Base-by-base conservation (phyloP, 495 filamentous ascomycete species). In the Patellaria atrata region DNA sequence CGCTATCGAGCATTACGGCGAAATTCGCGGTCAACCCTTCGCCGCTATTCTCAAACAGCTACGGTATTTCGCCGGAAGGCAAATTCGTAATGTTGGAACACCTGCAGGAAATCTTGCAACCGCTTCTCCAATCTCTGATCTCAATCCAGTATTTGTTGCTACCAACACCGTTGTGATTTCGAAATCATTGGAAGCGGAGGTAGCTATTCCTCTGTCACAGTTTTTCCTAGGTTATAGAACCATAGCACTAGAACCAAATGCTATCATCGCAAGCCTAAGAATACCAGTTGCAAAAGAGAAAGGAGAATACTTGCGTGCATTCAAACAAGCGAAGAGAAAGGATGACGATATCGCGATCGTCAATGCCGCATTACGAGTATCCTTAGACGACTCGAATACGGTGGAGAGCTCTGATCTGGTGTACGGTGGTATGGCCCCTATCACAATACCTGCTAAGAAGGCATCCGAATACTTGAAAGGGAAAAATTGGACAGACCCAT, bases 301-400 rank as follows among this genome's bases (percentile, higher is more conserved):
- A 45, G 74, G 70, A 15, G 79, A 79, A 46, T 75, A 71, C 43
- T 69, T 86, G 41, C 64, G 71, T 12, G 73, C 87, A 2, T 94
- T 93, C 56, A 96, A 96, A 55, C 87, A 94, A 49, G 73, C 87
- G 0, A 96, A 94, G 64, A 64, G 87, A 33, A 94, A 94, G 47
- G 87, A 94, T 50, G 87, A 94, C 54, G 87, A 96, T 58, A 94
- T 94, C 52, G 87, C 87, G 7, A 94, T 96, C 38, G 87, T 93
- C 25, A 94, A 87, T 38, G 71, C 78, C 6, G 79, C 83, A 4
- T 54, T 94, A 23, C 73, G 79, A 27, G 65, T 93, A 5, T 65
- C 63, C 2, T 57, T 96, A 2, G 68, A 70, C 21, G 66, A 76
- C 1, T 58, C 59, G 3, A 65, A 85, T 23, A 53, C 68, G 8